Base-by-base conservation (phyloP, 1,139 yeast species). In the Geotrichum aggregatum region DNA sequence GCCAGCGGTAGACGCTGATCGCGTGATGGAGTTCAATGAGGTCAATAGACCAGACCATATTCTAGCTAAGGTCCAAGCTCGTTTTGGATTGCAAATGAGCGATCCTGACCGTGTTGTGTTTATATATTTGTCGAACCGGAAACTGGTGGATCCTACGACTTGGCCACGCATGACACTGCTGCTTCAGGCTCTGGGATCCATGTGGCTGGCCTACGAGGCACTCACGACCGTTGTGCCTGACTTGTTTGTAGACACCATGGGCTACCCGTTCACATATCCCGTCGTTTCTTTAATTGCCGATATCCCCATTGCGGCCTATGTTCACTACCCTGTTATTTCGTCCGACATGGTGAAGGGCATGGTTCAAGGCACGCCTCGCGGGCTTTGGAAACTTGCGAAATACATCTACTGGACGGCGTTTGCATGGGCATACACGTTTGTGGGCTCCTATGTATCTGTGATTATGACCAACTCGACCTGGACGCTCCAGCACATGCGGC, bases 221-320 rank as follows among this genome's bases (percentile, higher is more conserved):
- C 66, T 88, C 54, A 70, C 72, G 56, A 77, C 76, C 59, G 74
- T 87, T 40, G 75, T 84, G 6, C 97, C 98, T 0, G 98, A 92
- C 67, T 76, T 89, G n/a, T 89, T 91, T 81, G 75, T 92, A 34
- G 98, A 94, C 64, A 91, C 98, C 1, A 84, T 88, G 77, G 98
- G 98, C 0, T 80, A 87, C 56, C 98, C 98, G 0, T 92, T 92
- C 53, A 73, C 84, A 31, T 89, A 89, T 66, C 50, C 52, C 6
- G 24, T 50, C 34, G 79, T 87, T 0, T 68, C 76, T 19, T 64
- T 71, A 60, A 64, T 80, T 40, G 72, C 86, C 43, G 75, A 77
- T 56, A 72, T 88, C 30, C 98, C 98, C 1, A 77, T 92, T 31
- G 71, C 86, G 30, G 81, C 96, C 1, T 94, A 94, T 64, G 89